Base-by-base conservation (phyloP, 768 basidiomycete genomes). In the Cyathus striatus region DNA sequence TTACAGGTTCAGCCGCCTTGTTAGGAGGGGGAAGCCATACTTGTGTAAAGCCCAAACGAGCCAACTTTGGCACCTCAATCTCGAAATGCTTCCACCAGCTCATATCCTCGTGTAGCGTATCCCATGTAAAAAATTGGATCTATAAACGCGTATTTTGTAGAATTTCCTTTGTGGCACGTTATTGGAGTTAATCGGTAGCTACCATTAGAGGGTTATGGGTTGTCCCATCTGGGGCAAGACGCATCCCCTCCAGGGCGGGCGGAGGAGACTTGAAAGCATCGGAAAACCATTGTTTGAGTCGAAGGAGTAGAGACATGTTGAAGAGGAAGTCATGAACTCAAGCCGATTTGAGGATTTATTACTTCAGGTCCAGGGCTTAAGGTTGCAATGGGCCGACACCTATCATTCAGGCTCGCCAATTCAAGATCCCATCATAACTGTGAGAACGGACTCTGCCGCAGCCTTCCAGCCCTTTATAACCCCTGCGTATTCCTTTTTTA, bases 81-180 rank as follows among this genome's bases (percentile, higher is more conserved):
- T 86, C 80, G 25, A 91, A 70, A 58, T 86, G 79, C 53, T 72
- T 70, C 89, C 90, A 92, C 89, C 90, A 90, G 57, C 81, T 86
- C 66, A 78, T 59, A 14, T 65, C 59, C 12, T 69, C 67, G 50
- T 76, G 72, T 21, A 63, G 60, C 23, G 76, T 64, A 40, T 90
- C 80, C 90, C 90, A 91, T 12, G 87, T 89, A 53, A 90, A 91
- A 62, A 89, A 91, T 60, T 91, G 89, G 22, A 90, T 61, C 89
- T 78, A 45, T 14, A 34, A 10, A 20, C n/a, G 25, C 38, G 38
- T 51, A 17, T 41, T 20, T 17, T 17, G 33, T 24, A 21, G 34
- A 40, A n/a, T 26, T 16, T 26, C 21, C 34, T 33, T 30, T 27
- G 30, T 35, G 23, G 21, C 16, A 40, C 17, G 16, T 17, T 23